Evolutionary conservation across 2,329 filamentous ascomycete species (phyloP).

Genomic region (Ampelomyces quisqualis): DNA sequence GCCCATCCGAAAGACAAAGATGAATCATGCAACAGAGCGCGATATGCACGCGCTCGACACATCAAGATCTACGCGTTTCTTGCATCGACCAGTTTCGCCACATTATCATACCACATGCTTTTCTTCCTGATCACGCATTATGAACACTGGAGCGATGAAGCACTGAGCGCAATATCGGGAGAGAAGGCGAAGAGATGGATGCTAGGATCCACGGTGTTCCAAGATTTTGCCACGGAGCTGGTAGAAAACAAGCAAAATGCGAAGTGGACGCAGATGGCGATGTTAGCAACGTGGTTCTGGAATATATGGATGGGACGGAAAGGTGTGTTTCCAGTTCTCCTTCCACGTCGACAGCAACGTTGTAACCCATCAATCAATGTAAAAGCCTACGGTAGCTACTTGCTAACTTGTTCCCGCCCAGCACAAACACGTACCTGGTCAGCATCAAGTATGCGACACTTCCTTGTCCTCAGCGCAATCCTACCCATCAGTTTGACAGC

Average conservation of each 20-base stretch:
- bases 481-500: slow-evolving; percentile 32
- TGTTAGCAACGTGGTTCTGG: slow-evolving; percentile 36
- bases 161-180: slow-evolving; percentile 1
- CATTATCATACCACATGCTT: slow-evolving; percentile 36
- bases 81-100: slow-evolving; percentile 30
- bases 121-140: slow-evolving; percentile 32
- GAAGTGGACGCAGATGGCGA: slow-evolving; percentile 27
- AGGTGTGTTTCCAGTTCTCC: slow-evolving; percentile 17
- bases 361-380: neutral
- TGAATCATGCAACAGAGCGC: neutral
- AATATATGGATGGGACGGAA: slow-evolving; percentile 31
- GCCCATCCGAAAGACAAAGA: neutral
- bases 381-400: too few species aligned
- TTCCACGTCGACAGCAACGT: too few species aligned
- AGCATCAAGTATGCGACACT: slow-evolving; percentile 17
- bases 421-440: slow-evolving; percentile 16
- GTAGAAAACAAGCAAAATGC: slow-evolving; percentile 26
- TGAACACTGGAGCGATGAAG: slow-evolving; percentile 20
- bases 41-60: slow-evolving; percentile 21
- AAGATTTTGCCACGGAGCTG: slow-evolving; percentile 31
- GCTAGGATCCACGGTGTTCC: slow-evolving; percentile 30
- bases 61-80: slow-evolving; percentile 32
- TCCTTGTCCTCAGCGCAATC: slow-evolving; percentile 32
- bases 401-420: slow-evolving; percentile 1
- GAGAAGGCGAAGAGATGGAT: slow-evolving; percentile 28